Conservation (phyloP, 2,329 filamentous ascomycete species). For the Atkinsonella hypoxylon region DNA sequence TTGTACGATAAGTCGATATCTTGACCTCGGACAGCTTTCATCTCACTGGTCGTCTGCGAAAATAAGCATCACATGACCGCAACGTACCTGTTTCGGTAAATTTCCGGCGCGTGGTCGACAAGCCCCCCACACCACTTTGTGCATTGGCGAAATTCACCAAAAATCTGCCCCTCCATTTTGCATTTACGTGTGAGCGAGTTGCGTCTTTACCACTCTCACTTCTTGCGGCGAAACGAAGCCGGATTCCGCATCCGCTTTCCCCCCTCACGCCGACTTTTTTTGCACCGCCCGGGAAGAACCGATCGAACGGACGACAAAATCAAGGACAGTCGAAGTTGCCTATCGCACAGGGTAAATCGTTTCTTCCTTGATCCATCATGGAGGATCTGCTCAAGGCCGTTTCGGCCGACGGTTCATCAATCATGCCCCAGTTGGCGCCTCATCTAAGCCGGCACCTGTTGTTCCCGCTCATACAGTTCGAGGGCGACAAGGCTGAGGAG, state of each 20-base stretch:
- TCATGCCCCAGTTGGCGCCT: conserved; percentile 79
- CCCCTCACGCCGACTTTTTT: too few species aligned
- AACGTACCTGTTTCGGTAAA: conserved; percentile 23
- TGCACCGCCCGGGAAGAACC: neutral
- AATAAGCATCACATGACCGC: neutral
- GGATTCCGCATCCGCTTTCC: neutral
- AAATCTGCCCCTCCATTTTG: conserved; percentile 29
- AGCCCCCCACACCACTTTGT: conserved; percentile 23
- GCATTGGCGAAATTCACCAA: conserved; percentile 29
- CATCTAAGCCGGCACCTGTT: conserved; percentile 93
- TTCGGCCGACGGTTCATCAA: conserved; percentile 56
- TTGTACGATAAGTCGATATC: too few species aligned
- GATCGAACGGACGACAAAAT: neutral
- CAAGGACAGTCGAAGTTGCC: neutral
- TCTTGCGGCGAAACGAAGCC: conserved; percentile 4
- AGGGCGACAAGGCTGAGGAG: conserved; percentile 70
- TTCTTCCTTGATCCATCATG: conserved; percentile 16
- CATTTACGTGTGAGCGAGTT: conserved; percentile 9
- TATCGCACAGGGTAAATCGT: neutral
- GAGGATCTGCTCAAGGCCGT: conserved; percentile 38
- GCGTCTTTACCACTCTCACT: conserved; percentile 5
- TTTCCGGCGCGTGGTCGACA: conserved; percentile 17
- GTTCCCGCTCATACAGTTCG: conserved; percentile 91
- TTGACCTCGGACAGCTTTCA: too few species aligned
- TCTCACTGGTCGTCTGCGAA: neutral